Evolutionary conservation across 176 grass and related monocot genomes (phyloP).

Genomic region (Bromus sterilis): DNA sequence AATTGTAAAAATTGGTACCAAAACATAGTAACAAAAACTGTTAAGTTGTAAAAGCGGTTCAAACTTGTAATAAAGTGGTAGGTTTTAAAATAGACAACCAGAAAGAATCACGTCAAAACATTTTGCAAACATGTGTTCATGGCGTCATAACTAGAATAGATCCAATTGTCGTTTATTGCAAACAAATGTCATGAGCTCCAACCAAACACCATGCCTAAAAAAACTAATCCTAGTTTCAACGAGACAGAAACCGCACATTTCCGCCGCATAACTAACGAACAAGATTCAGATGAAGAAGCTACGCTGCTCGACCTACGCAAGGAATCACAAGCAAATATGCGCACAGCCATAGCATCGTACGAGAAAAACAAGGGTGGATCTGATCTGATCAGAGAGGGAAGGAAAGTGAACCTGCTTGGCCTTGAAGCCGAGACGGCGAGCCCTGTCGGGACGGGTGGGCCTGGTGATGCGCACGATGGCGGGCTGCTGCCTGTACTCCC

Average conservation of each 20-base stretch:
- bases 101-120: too few relatives aligned
- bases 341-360: not conserved
- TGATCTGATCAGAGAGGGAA: too few relatives aligned
- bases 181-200: too few relatives aligned
- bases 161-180: not conserved
- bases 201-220: too few relatives aligned
- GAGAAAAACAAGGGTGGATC: not conserved
- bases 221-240: not conserved
- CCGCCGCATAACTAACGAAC: not conserved
- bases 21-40: not conserved
- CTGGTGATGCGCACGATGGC: constrained; percentile 58
- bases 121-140: too few relatives aligned
- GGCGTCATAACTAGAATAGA: too few relatives aligned
- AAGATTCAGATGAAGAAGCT: not conserved
- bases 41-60: not conserved
- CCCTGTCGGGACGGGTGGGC: constrained; percentile 71
- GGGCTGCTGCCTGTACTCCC: constrained; percentile 71
- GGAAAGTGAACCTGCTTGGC: constrained; percentile 58
- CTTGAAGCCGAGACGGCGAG: constrained; percentile 81
- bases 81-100: too few relatives aligned
- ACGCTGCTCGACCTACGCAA: not conserved
- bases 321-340: not conserved
- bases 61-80: not conserved
- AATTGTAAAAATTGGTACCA: too few relatives aligned
- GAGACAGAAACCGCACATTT: not conserved